Evolutionary conservation across 192 early-diverging fungal species (phyloP).

Genomic region (Rhizophagus prolifer): DNA sequence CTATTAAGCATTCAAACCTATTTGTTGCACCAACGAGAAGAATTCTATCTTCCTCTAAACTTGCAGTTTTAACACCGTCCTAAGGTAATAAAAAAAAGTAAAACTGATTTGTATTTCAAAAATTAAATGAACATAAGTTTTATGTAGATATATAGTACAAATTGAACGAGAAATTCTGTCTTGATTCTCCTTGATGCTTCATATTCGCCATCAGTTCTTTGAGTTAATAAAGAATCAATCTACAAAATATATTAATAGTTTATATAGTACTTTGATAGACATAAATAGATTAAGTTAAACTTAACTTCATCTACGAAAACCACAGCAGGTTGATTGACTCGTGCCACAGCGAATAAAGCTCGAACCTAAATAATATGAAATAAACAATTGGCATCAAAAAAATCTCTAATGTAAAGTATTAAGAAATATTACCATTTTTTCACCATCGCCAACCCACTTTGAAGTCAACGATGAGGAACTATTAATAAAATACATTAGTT

Average conservation of each 20-base stretch:
- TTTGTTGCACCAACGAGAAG: constrained; percentile 71
- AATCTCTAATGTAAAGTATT: neutral
- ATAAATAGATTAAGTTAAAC: neutral
- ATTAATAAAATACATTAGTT: neutral
- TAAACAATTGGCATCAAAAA: neutral
- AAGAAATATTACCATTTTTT: constrained; percentile 71
- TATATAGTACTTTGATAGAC: neutral
- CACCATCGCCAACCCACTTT: constrained; percentile 94
- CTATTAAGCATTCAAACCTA: neutral
- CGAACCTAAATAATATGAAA: constrained; percentile 45
- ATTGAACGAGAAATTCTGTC: constrained; percentile 89
- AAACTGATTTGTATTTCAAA: neutral
- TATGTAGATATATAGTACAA: constrained; percentile 37
- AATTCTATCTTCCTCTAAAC: constrained; percentile 70
- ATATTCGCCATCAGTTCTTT: constrained; percentile 84
- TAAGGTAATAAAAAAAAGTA: constrained; percentile 22
- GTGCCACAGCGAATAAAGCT: constrained; percentile 87
- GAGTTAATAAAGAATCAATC: constrained; percentile 88
- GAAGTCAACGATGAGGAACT: constrained; percentile 85
- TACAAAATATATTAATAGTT: constrained; percentile 4
- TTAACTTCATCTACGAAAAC: constrained; percentile 85
- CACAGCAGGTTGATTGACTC: constrained; percentile 82
- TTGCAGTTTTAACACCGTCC: constrained; percentile 76
- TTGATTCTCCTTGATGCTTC: constrained; percentile 89
- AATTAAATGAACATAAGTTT: neutral